A percentile compares a stretch with the other conserved stretches of the same genome.
phyloP scores from a whole-genome alignment of 2,329 filamentous ascomycete genomes.

The Talaromyces atroroseus region DNA sequence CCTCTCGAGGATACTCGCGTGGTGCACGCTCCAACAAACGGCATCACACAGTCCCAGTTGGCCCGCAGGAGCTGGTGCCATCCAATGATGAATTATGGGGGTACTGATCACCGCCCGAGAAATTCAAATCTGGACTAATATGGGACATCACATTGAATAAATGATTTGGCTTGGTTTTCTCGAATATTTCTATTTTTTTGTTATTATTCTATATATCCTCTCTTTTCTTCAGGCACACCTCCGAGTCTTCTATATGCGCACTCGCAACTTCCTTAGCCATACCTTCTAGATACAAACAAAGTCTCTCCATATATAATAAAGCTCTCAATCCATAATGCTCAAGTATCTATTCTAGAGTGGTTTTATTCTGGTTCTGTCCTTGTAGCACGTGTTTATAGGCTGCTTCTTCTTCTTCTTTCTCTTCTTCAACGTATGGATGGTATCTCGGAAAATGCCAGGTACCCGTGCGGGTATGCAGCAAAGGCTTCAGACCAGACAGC shows the following conservation, averaged over 20 bases:
- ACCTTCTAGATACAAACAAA: background rate
- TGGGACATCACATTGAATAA: background rate
- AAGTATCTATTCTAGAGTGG: background rate
- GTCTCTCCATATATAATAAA: background rate
- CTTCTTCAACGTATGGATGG: background rate
- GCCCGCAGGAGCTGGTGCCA: slow-evolving; percentile 29
- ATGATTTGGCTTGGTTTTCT: background rate
- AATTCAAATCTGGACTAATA: background rate
- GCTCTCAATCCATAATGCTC: background rate
- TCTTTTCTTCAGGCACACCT: background rate
- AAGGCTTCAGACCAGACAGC: background rate
- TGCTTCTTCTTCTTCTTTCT: no score
- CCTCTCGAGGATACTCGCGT: slow-evolving; percentile 5
- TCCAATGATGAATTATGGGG: slow-evolving; percentile 38
- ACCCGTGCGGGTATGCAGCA: background rate
- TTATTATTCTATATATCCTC: background rate
- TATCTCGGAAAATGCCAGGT: slow-evolving; percentile 1
- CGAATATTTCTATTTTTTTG: background rate
- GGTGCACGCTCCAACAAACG: slow-evolving; percentile 1
- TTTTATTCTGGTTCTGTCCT: background rate
- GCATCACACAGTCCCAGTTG: background rate
- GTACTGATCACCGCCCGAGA: slow-evolving; percentile 16
- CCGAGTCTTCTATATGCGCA: background rate
- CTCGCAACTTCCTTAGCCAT: background rate
- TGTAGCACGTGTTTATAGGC: background rate